Conservation (phyloP, 2,329 filamentous ascomycete species). For the Sporothrix protearum region DNA sequence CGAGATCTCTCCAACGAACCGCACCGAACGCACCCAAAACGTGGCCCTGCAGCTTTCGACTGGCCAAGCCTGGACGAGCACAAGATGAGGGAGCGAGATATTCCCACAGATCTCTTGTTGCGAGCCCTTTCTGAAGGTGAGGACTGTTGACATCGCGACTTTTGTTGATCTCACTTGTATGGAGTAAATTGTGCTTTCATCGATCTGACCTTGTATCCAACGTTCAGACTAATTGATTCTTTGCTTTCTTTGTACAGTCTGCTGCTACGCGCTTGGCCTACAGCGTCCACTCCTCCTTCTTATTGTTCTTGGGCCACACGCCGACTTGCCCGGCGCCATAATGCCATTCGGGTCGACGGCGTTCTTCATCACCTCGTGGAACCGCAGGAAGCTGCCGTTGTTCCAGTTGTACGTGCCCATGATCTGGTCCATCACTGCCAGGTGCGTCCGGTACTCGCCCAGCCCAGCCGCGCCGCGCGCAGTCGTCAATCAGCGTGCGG, state of each 20-base stretch:
- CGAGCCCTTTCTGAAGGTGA: neutral
- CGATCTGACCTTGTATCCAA: neutral
- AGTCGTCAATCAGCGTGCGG: conserved; percentile 36
- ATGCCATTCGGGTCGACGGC: conserved; percentile 44
- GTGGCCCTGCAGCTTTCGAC: neutral
- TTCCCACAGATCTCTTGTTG: conserved; percentile 1
- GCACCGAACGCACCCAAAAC: neutral
- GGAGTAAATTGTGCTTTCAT: neutral
- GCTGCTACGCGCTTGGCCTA: neutral
- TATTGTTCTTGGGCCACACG: conserved; percentile 7
- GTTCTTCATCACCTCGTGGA: conserved; percentile 41
- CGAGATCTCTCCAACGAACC: neutral
- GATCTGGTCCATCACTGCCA: conserved; percentile 41
- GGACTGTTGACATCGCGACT: neutral
- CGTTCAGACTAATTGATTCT: neutral
- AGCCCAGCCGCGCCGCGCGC: conserved; percentile 37
- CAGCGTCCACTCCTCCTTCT: neutral
- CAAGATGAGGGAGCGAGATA: neutral
- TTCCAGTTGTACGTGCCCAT: conserved; percentile 41
- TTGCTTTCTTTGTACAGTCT: neutral
- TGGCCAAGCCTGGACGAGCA: neutral
- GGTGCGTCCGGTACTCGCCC: conserved; percentile 43
- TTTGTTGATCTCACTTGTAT: neutral
- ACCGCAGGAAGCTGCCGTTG: conserved; percentile 36
- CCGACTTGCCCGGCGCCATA: conserved; percentile 40